phyloP scores from a whole-genome alignment of 257 asterid genomes.

The Osmanthus fragrans region DNA sequence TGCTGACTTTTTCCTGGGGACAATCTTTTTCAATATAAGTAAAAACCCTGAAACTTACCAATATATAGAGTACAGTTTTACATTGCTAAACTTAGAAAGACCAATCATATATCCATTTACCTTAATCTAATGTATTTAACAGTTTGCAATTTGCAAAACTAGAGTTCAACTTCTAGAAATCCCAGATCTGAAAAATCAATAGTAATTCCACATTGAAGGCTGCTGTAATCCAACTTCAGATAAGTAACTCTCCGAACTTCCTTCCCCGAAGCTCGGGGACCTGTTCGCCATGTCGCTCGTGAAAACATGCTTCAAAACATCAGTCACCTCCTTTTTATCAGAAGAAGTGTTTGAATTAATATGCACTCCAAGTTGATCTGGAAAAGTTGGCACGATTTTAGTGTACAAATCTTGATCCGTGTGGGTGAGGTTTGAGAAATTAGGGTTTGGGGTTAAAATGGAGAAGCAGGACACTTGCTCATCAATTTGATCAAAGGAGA shows the following conservation, averaged over 20 bases:
- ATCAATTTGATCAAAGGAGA: constrained; percentile 28
- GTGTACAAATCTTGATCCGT: constrained; percentile 11
- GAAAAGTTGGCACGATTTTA: constrained; percentile 14
- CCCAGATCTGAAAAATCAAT: neutral
- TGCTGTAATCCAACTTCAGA: constrained; percentile 36
- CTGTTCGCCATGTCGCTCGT: constrained; percentile 34
- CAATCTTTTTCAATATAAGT: too few relatives aligned
- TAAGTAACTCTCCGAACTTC: constrained; percentile 58
- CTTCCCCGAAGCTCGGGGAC: constrained; percentile 72
- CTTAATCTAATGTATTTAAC: neutral
- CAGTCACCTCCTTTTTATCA: constrained; percentile 44
- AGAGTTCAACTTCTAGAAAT: constrained; percentile 7
- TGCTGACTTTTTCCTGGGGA: neutral
- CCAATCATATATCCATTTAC: neutral
- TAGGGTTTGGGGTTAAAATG: constrained; percentile 49
- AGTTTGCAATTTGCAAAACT: constrained; percentile 6
- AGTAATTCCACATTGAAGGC: constrained; percentile 38
- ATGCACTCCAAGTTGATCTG: constrained; percentile 23
- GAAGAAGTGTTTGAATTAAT: constrained; percentile 15
- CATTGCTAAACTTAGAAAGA: constrained; percentile 1
- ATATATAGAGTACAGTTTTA: neutral
- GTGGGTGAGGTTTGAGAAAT: constrained; percentile 34
- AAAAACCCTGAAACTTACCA: neutral
- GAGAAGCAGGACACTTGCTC: constrained; percentile 99
- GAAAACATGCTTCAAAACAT: constrained; percentile 46